Evolutionary conservation across 1,284 basidiomycete genomes (phyloP).

Genomic region (Boletus semigastroideus): DNA sequence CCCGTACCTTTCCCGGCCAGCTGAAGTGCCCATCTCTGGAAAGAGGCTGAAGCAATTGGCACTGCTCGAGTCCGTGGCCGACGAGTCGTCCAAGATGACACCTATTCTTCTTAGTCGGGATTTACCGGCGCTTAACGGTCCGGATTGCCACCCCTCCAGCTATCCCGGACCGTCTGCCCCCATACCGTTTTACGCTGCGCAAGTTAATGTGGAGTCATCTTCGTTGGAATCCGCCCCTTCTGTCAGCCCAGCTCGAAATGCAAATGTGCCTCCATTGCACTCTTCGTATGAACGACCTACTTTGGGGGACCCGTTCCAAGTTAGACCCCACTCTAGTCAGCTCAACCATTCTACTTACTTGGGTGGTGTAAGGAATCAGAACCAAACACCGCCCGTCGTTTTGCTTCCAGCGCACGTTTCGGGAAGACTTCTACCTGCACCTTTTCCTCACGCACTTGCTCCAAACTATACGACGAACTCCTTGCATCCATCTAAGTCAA

Average conservation of each 20-base stretch:
- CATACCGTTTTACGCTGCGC: conserved; percentile 10
- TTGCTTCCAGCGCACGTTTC: conserved; percentile 6
- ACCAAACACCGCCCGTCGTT: conserved; percentile 44
- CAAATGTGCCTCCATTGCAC: conserved; percentile 10
- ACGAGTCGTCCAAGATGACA: conserved; percentile 66
- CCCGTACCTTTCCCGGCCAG: conserved; percentile 55
- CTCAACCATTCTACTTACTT: conserved; percentile 36
- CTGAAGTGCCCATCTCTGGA: conserved; percentile 51
- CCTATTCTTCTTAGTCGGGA: conserved; percentile 42
- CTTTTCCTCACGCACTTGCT: conserved; percentile 15
- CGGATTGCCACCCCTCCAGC: conserved; percentile 1
- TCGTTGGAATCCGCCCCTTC: conserved; percentile 12
- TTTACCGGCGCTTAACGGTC: conserved; percentile 17
- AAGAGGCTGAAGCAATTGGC: conserved; percentile 70
- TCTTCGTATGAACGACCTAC: conserved; percentile 11
- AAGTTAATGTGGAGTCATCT: conserved; percentile 4
- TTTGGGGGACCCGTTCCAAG: conserved; percentile 47
- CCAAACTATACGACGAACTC: conserved; percentile 16
- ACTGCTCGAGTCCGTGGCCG: conserved; percentile 69
- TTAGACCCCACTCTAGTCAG: conserved; percentile 62
- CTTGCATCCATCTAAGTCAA: conserved; percentile 18
- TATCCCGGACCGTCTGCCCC: conserved; percentile 20
- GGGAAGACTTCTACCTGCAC: conserved; percentile 13
- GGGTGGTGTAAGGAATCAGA: conserved; percentile 40
- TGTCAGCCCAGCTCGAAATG: conserved; percentile 11